These are phyloP conservation scores for Lasiodiplodia citricola DNA, from an alignment of 2,329 filamentous ascomycete genomes.

Conservation along the genomic window DNA sequence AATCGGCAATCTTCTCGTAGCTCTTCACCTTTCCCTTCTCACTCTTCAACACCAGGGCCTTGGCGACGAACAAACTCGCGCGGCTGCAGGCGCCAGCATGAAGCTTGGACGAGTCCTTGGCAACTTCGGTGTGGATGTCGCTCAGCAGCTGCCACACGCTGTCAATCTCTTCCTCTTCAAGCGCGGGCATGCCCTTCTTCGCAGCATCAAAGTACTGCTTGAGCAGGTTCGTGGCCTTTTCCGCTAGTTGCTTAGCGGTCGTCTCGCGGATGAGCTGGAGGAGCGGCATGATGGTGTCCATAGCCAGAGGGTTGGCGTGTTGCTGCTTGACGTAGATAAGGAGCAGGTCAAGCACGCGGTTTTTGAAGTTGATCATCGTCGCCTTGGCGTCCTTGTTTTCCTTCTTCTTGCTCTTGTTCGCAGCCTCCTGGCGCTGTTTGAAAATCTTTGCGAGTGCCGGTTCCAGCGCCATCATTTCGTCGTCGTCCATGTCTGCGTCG, in stretches of 20 bases:
- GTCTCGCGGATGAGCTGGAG: slow-evolving; percentile 79
- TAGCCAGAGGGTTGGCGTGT: slow-evolving; percentile 68
- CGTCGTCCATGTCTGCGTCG: slow-evolving; percentile 87
- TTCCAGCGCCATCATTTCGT: slow-evolving; percentile 91
- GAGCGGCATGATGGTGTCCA: slow-evolving; percentile 75
- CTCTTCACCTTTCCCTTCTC: slow-evolving; percentile 32
- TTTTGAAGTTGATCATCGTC: slow-evolving; percentile 92
- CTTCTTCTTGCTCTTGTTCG: slow-evolving; percentile 63
- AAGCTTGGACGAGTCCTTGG: slow-evolving; percentile 66
- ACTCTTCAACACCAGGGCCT: slow-evolving; percentile 61
- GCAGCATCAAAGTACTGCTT: slow-evolving; percentile 72
- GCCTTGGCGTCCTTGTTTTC: slow-evolving; percentile 87
- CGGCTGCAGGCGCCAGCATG: slow-evolving; percentile 78
- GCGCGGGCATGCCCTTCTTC: slow-evolving; percentile 49
- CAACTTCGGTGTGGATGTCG: slow-evolving; percentile 71
- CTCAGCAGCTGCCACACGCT: slow-evolving; percentile 63
- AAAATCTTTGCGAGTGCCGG: slow-evolving; percentile 84
- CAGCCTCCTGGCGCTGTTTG: slow-evolving; percentile 71
- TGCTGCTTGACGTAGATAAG: slow-evolving; percentile 84
- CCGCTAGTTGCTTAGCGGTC: slow-evolving; percentile 73
- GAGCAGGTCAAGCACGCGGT: slow-evolving; percentile 85
- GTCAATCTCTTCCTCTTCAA: slow-evolving; percentile 46
- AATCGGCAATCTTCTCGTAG: slow-evolving; percentile 45
- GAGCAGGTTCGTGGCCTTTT: slow-evolving; percentile 75
- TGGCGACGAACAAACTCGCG: slow-evolving; percentile 70